A percentile compares a stretch with the other conserved stretches of the same genome.
phyloP scores from a whole-genome alignment of 805 yeast genomes.

The Candida wancherniae region DNA sequence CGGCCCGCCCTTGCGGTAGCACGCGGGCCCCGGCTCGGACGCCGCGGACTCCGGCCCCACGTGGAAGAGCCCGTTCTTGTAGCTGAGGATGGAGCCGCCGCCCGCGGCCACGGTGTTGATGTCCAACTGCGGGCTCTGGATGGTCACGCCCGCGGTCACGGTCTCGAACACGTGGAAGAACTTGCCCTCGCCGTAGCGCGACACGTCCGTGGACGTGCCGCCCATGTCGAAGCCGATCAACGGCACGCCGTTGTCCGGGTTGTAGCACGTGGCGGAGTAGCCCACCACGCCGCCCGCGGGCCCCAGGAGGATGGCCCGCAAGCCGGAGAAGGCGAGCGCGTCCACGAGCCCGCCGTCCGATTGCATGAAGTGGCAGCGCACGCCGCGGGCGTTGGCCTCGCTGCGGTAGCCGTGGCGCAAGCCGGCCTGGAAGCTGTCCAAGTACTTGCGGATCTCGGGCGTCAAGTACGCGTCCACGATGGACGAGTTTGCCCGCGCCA shows the following conservation, averaged over 20 bases:
- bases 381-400: slow-evolving; percentile 33
- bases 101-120: slow-evolving; percentile 46
- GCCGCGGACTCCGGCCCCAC: slow-evolving; percentile 20
- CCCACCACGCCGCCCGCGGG: slow-evolving; percentile 99
- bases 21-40: slow-evolving; percentile 19
- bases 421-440: slow-evolving; percentile 35
- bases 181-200: slow-evolving; percentile 34
- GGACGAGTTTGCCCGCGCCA: slow-evolving; percentile 38
- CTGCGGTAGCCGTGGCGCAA: slow-evolving; percentile 34
- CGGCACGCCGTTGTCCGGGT: slow-evolving; percentile 45
- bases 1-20: slow-evolving; percentile 20
- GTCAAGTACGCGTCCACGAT: slow-evolving; percentile 42
- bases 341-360: slow-evolving; percentile 94
- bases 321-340: slow-evolving; percentile 77
- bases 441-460: slow-evolving; percentile 33
- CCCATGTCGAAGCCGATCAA: slow-evolving; percentile 45
- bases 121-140: slow-evolving; percentile 43
- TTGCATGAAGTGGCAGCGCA: slow-evolving; percentile 81
- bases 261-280: slow-evolving; percentile 72
- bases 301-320: slow-evolving; percentile 85
- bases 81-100: slow-evolving; percentile 34
- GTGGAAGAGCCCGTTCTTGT: slow-evolving; percentile 17
- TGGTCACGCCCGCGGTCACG: slow-evolving; percentile 40
- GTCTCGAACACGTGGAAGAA: slow-evolving; percentile 42
- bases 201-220: slow-evolving; percentile 44